A percentile compares a stretch with the other conserved stretches of the same genome.
Conservation (phyloP, 345 rosid species). For the Eucalyptus erythrocorys region DNA sequence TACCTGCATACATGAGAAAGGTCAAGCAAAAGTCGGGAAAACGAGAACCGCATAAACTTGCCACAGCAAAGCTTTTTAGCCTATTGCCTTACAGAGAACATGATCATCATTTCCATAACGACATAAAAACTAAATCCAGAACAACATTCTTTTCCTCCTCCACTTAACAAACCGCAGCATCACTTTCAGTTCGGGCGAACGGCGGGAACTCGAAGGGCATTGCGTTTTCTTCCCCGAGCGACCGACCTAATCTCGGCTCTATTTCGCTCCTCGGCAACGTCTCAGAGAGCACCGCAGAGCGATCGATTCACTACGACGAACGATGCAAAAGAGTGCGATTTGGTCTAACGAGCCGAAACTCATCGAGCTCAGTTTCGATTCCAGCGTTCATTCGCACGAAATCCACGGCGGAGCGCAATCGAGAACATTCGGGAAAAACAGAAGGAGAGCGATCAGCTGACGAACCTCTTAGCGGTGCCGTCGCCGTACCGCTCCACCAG, state of each 20-base stretch:
- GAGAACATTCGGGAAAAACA: fast-evolving
- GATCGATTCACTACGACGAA: not conserved
- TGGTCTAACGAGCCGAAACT: not conserved
- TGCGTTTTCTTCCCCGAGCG: not conserved
- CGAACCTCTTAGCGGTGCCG: slow-evolving; percentile 71
- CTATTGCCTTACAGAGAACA: not conserved
- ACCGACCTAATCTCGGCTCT: not conserved
- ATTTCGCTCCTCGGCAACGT: not conserved
- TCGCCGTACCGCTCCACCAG: slow-evolving; percentile 78
- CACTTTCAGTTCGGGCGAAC: not conserved
- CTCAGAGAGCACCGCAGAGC: not conserved
- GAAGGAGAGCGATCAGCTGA: not conserved
- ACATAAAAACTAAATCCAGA: not conserved
- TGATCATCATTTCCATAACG: not conserved
- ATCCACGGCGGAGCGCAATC: not conserved
- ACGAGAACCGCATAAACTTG: not conserved
- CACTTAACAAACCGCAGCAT: not conserved
- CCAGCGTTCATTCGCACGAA: not conserved
- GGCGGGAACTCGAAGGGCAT: not conserved
- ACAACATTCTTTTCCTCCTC: not conserved
- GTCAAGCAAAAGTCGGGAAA: not conserved
- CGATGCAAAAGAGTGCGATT: not conserved
- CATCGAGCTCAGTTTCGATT: not conserved
- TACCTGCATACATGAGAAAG: slow-evolving; percentile 28
- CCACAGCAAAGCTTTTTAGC: not conserved